Evolutionary conservation across 768 basidiomycete genomes (phyloP).

Genomic region (Gymnopilus junonius): DNA sequence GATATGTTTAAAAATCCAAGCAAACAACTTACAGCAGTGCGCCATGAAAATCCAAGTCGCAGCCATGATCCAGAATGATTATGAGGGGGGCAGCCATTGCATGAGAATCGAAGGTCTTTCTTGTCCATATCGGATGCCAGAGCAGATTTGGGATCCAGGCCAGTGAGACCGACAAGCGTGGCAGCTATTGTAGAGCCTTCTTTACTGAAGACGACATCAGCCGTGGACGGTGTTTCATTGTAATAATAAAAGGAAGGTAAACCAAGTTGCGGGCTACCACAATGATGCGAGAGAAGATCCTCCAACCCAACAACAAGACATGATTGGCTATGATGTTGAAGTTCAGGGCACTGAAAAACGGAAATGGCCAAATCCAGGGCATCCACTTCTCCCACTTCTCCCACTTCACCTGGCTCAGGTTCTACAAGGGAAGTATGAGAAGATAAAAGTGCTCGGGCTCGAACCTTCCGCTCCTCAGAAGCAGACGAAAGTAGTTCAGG

Average conservation of each 20-base stretch:
- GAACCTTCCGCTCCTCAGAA: neutral
- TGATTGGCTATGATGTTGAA: neutral
- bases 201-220: neutral
- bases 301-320: neutral
- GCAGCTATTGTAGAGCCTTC: neutral
- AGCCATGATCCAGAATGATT: neutral
- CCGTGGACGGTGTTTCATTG: neutral
- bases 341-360: neutral
- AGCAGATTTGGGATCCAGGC: constrained; percentile 3
- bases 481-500: neutral
- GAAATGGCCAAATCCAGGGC: neutral
- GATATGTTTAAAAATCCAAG: neutral
- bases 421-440: neutral
- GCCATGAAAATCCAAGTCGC: constrained; percentile 8
- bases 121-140: constrained; percentile 15
- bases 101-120: constrained; percentile 14
- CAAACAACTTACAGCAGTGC: neutral
- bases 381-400: neutral
- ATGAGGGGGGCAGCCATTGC: neutral
- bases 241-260: neutral
- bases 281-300: neutral
- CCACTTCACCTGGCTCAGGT: neutral
- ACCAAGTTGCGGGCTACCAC: neutral
- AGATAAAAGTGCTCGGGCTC: neutral
- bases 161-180: constrained; percentile 6